Percentiles rank a stretch among this genome's conserved stretches.
Evolutionary conservation across 2,329 filamentous ascomycete species (phyloP).

Genomic region (Aspergillus sclerotialis): DNA sequence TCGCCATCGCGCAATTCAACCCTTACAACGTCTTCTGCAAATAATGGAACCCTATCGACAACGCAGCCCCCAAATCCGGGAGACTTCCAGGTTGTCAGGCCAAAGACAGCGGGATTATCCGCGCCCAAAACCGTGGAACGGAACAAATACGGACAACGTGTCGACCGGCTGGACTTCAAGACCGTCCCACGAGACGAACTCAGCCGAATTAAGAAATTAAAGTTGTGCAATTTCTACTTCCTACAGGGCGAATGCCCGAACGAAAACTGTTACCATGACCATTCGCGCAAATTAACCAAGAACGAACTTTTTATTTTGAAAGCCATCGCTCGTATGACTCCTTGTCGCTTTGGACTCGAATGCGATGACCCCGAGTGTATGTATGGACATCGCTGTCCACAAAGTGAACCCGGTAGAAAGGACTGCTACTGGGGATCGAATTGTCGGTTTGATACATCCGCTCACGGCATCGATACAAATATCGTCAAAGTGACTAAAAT

Average conservation of each 20-base stretch:
- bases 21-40: constrained; percentile 31
- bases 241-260: constrained; percentile 53
- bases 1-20: constrained; percentile 32
- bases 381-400: constrained; percentile 57
- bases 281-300: constrained; percentile 48
- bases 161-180: constrained; percentile 47
- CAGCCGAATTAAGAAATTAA: constrained; percentile 54
- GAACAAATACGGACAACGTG: constrained; percentile 54
- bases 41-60: constrained; percentile 27
- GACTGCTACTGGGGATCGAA: constrained; percentile 52
- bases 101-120: constrained; percentile 23
- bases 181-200: constrained; percentile 50
- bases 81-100: constrained; percentile 32
- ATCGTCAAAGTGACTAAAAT: constrained; percentile 48
- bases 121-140: constrained; percentile 41
- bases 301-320: constrained; percentile 49
- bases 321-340: constrained; percentile 56
- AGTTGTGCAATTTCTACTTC: constrained; percentile 57
- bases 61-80: constrained; percentile 28
- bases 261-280: constrained; percentile 47
- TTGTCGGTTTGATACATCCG: constrained; percentile 52
- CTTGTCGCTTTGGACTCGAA: constrained; percentile 50
- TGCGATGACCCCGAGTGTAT: constrained; percentile 57
- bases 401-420: constrained; percentile 44
- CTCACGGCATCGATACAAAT: constrained; percentile 53